phyloP scores from a whole-genome alignment of 176 grass and related monocot genomes.

The Eleusine indica region DNA sequence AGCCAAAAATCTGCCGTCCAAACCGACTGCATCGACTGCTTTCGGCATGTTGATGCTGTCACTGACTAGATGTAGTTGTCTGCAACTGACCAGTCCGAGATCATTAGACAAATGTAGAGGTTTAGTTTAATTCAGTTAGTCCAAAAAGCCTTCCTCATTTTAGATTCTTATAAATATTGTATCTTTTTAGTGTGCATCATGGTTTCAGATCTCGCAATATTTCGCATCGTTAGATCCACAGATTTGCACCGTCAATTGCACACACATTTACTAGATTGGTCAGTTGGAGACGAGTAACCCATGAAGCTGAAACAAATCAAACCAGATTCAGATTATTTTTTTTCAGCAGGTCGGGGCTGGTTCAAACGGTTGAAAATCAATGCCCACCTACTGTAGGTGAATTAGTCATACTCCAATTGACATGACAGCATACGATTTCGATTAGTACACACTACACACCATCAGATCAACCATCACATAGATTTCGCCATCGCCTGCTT shows the following conservation, averaged over 20 bases:
- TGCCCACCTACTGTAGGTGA: no score
- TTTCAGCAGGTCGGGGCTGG: neutral
- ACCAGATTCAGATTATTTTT: neutral
- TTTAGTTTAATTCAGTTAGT: neutral
- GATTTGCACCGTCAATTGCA: neutral
- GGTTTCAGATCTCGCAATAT: neutral
- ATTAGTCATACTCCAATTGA: neutral
- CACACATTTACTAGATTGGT: no score
- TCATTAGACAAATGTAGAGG: neutral
- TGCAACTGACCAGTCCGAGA: neutral
- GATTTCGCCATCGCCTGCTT: neutral
- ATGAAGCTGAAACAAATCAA: neutral
- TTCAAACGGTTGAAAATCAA: neutral
- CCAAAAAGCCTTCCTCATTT: neutral
- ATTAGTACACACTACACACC: no score
- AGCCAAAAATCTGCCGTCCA: constrained; percentile 43
- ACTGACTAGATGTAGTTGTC: constrained; percentile 9
- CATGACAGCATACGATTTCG: neutral
- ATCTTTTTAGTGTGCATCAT: neutral
- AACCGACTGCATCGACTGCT: constrained; percentile 39
- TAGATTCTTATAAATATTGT: constrained; percentile 7
- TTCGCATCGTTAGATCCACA: no score
- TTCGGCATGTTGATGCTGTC: constrained; percentile 34
- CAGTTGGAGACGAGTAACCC: neutral
- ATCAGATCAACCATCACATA: neutral